Conservation (phyloP, 495 filamentous ascomycete species). For the Sordaria brevicollis region DNA sequence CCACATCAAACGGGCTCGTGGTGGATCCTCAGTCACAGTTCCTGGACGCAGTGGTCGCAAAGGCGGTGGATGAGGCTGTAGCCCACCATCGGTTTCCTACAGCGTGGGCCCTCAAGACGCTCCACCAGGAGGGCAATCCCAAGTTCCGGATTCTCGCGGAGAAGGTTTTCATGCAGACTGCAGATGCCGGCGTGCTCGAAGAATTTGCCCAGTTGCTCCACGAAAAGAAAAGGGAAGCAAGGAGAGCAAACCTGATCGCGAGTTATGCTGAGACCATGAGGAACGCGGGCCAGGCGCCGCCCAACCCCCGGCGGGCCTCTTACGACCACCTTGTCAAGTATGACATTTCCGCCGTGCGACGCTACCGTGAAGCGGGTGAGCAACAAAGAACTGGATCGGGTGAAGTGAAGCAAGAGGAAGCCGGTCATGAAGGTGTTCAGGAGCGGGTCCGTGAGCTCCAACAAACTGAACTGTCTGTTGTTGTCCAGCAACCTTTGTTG, state of each 20-base stretch:
- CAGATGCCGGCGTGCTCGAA: slow-evolving; percentile 29
- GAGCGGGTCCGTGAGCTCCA: background rate
- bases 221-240: slow-evolving; percentile 39
- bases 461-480: background rate
- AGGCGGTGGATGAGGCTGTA: slow-evolving; percentile 40
- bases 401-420: slow-evolving; percentile 18
- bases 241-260: slow-evolving; percentile 34
- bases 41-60: slow-evolving; percentile 21
- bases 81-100: slow-evolving; percentile 40
- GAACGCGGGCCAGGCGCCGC: slow-evolving; percentile 20
- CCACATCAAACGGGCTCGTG: slow-evolving; percentile 6
- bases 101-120: slow-evolving; percentile 42
- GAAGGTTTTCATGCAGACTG: slow-evolving; percentile 36
- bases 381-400: background rate
- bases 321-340: slow-evolving; percentile 31
- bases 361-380: background rate
- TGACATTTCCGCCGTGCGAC: slow-evolving; percentile 19
- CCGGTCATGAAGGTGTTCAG: slow-evolving; percentile 14
- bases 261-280: slow-evolving; percentile 37
- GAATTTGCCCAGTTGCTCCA: slow-evolving; percentile 32
- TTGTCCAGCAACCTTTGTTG: background rate
- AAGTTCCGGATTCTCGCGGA: slow-evolving; percentile 37
- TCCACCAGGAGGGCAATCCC: slow-evolving; percentile 40
- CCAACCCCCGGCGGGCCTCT: slow-evolving; percentile 28
- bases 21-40: slow-evolving; percentile 10